Evolutionary conservation across 1,284 basidiomycete genomes (phyloP), one percentile per base, ranked within the genome.

Genomic region (Cryptococcus jaspeensis): DNA sequence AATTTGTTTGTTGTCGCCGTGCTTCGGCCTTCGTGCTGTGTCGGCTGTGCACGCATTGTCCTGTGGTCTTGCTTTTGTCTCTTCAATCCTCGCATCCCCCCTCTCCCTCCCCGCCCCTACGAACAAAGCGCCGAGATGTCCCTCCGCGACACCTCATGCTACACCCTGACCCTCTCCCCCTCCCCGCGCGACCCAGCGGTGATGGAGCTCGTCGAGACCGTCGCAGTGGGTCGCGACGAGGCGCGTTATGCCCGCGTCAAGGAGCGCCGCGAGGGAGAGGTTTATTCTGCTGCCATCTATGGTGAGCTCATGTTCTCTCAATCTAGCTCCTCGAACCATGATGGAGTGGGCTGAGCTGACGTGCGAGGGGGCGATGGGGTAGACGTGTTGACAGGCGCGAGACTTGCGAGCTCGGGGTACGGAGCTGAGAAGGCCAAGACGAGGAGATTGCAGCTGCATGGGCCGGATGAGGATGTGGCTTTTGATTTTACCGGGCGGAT

Each of bases 401-500:
- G 67, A 40, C 69, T 77, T 20, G 74, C 70, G 5, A 64, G 63
- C 2, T 53, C 67, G 7, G 71, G 73, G 22, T 73, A 63, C 51
- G 57, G 55, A 0, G 56, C 53, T 28, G 67, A 69, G 25, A 72
- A 70, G 47, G 53, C 65, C 36, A 75, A 75, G 59, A 64, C 60
- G 38, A 59, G 74, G 20, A 59, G 72, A 42, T 58, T 78, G 40
- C 69, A 77, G 51, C 59, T 78, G 40, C 72, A 75, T 57, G 72
- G 70, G 9, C 76, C 76, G 13, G 74, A 77, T 52, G 70, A 74
- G 56, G 53, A 51, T 11, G 57, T 78, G 6, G 60, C 67, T 1
- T 74, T 75, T 57, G 73, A 76, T 39, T 67, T 67, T 36, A 72
- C 73, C 0, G 74, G 71, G 20, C 67, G 62, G 52, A 44, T 76